Conservation (phyloP, 2,329 filamentous ascomycete species). For the Torrubiellomyces zombiae region DNA sequence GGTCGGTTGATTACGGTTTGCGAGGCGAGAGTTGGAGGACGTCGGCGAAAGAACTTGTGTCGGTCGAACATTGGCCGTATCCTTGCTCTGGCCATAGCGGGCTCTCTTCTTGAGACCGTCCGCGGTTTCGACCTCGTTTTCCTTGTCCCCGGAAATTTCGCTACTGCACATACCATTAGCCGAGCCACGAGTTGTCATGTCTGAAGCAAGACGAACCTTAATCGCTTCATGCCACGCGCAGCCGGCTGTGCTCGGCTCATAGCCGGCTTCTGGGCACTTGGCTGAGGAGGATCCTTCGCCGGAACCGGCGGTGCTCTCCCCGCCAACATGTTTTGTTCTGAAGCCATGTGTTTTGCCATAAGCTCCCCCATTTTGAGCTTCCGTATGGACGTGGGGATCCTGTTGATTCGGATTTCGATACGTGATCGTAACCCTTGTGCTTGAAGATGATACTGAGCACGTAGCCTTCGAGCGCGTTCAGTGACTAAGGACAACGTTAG, state of each 20-base stretch:
- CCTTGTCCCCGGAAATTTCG: constrained; percentile 55
- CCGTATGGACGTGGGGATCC: constrained; percentile 67
- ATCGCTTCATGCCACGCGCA: constrained; percentile 25
- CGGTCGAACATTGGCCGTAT: constrained; percentile 20
- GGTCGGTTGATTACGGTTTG: constrained; percentile 25
- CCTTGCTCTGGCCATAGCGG: constrained; percentile 27
- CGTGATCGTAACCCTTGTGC: constrained; percentile 71
- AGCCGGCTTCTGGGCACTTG: constrained; percentile 19
- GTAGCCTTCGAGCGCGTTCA: constrained; percentile 70
- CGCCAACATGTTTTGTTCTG: constrained; percentile 23
- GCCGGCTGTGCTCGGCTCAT: constrained; percentile 7
- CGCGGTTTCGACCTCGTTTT: constrained; percentile 45
- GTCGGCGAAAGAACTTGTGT: constrained; percentile 62
- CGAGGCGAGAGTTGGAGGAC: constrained; percentile 61
- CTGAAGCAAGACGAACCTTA: constrained; percentile 27
- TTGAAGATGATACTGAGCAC: constrained; percentile 78
- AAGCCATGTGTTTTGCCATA: constrained; percentile 32
- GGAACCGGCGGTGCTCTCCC: constrained; percentile 29
- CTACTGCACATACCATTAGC: constrained; percentile 28
- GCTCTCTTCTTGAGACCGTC: constrained; percentile 56
- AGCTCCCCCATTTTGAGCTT: constrained; percentile 73
- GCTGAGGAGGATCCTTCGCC: constrained; percentile 27
- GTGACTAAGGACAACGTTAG: constrained; percentile 41
- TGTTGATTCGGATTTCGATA: constrained; percentile 84
- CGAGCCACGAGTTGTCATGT: constrained; percentile 4